Evolutionary conservation across 352 stramenopile genomes (phyloP).

Genomic region (Pythium scleroteichum): DNA sequence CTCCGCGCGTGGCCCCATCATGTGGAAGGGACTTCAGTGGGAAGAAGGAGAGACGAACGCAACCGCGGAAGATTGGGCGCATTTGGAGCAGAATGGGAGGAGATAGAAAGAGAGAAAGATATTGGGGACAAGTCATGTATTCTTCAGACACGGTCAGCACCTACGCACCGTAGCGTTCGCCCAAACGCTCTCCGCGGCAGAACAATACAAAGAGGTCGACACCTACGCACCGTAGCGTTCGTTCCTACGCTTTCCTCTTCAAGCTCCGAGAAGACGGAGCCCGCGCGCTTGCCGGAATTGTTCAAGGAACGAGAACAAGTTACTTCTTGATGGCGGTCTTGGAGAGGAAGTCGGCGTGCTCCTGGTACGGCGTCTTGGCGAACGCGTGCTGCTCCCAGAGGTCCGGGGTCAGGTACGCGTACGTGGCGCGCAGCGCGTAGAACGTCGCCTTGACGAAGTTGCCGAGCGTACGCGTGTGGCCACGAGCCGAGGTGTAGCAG

Average conservation of each 20-base stretch:
- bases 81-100: background rate
- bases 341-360: constrained; percentile 99
- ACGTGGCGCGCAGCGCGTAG: constrained; percentile 97
- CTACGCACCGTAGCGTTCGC: constrained; percentile 91
- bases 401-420: constrained; percentile 98
- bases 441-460: constrained; percentile 99
- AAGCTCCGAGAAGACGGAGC: too few species aligned
- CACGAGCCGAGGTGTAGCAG: constrained; percentile 95
- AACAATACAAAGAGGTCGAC: constrained; percentile 79
- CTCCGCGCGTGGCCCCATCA: too few species aligned
- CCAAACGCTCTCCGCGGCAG: constrained; percentile 69
- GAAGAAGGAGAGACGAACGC: too few species aligned
- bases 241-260: constrained; percentile 81
- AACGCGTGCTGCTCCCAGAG: constrained; percentile 98
- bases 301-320: constrained; percentile 36
- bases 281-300: background rate
- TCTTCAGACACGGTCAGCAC: constrained; percentile 70
- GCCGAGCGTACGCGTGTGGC: constrained; percentile 99
- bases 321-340: constrained; percentile 95
- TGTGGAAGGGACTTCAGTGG: too few species aligned
- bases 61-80: too few species aligned
- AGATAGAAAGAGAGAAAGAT: constrained; percentile 6
- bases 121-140: constrained; percentile 35
- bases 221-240: constrained; percentile 91
- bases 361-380: constrained; percentile 95